phyloP scores from a whole-genome alignment of 768 basidiomycete genomes.

The Amanita thiersii region DNA sequence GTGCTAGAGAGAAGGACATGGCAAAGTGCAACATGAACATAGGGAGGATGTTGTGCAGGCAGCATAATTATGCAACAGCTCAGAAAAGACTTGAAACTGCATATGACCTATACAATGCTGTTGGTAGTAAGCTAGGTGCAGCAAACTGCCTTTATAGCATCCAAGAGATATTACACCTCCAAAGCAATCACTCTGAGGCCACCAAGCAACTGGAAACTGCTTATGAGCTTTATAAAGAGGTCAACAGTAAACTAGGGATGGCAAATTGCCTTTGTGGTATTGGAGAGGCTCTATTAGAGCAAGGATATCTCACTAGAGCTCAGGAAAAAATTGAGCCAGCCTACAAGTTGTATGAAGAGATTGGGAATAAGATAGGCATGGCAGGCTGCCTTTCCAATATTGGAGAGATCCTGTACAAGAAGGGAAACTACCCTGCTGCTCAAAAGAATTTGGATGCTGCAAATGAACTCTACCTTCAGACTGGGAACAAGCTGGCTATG shows the following conservation, averaged over 20 bases:
- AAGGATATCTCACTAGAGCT: not conserved
- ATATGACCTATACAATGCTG: not conserved
- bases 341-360: not conserved
- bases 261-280: not conserved
- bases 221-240: not conserved
- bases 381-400: not conserved
- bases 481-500: not conserved
- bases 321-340: not conserved
- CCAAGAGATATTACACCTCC: not conserved
- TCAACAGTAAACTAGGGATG: not conserved
- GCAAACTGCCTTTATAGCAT: not conserved
- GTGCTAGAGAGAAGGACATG: not conserved
- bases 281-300: not conserved
- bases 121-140: not conserved
- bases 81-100: not conserved
- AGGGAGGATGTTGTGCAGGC: not conserved
- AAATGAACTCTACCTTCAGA: not conserved
- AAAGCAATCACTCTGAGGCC: not conserved
- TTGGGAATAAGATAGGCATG: not conserved
- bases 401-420: not conserved
- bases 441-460: not conserved
- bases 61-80: not conserved
- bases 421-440: not conserved
- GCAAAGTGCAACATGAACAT: not conserved
- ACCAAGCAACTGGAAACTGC: not conserved